phyloP scores from a whole-genome alignment of 805 yeast genomes.

The Brettanomyces sp. region DNA sequence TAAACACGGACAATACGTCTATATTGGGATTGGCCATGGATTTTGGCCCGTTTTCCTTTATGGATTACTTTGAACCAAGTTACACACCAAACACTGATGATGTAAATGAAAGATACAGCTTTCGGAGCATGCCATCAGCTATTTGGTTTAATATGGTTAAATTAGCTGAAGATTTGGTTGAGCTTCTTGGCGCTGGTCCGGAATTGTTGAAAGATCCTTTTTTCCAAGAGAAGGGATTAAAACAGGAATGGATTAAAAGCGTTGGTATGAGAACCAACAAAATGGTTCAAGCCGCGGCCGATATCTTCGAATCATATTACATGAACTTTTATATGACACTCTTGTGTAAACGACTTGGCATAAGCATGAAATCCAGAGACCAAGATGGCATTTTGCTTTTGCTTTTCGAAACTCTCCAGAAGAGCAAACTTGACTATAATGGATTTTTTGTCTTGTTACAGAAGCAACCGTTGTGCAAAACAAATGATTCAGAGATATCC shows the following conservation, averaged over 20 bases:
- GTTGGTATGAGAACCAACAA: slow-evolving; percentile 54
- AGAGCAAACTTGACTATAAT: slow-evolving; percentile 68
- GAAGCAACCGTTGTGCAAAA: slow-evolving; percentile 25
- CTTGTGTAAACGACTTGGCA: slow-evolving; percentile 63
- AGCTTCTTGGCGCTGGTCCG: slow-evolving; percentile 66
- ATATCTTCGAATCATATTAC: slow-evolving; percentile 55
- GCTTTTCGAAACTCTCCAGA: slow-evolving; percentile 49
- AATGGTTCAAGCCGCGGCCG: slow-evolving; percentile 54
- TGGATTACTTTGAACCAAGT: slow-evolving; percentile 75
- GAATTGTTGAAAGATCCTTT: slow-evolving; percentile 35
- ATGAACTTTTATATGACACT: slow-evolving; percentile 46
- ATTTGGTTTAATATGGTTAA: slow-evolving; percentile 91
- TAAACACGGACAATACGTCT: slow-evolving; percentile 91
- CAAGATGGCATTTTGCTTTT: slow-evolving; percentile 43
- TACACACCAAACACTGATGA: slow-evolving; percentile 92
- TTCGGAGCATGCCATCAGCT: slow-evolving; percentile 73
- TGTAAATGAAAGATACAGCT: slow-evolving; percentile 58
- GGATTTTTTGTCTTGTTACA: slow-evolving; percentile 65
- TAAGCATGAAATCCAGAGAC: slow-evolving; percentile 33
- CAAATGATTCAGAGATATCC: slow-evolving; percentile 22
- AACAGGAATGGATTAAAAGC: slow-evolving; percentile 39
- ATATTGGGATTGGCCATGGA: slow-evolving; percentile 83
- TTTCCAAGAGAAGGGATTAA: slow-evolving; percentile 32
- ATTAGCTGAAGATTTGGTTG: slow-evolving; percentile 76
- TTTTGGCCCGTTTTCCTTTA: slow-evolving; percentile 89